A percentile compares a stretch with the other conserved stretches of the same genome.
phyloP scores from a whole-genome alignment of 805 yeast genomes.

The Allodekkera sacchari region DNA sequence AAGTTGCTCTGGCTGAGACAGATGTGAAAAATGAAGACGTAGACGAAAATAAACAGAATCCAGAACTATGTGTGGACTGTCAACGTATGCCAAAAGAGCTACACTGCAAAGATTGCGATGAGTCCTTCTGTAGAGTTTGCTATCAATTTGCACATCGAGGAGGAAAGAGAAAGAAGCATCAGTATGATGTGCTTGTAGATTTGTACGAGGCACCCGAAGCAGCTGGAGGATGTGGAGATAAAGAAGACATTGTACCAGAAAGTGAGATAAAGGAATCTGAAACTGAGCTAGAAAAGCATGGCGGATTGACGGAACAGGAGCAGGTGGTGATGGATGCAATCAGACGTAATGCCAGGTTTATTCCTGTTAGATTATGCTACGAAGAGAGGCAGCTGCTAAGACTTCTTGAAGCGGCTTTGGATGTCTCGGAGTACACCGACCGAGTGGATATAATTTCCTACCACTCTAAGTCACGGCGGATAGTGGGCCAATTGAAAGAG shows the following conservation, averaged over 20 bases:
- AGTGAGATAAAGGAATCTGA: too few species aligned
- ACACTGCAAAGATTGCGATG: slow-evolving; percentile 55
- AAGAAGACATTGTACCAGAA: slow-evolving; percentile 7
- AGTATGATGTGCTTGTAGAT: slow-evolving; percentile 18
- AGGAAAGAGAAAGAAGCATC: slow-evolving; percentile 49
- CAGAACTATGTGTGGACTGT: slow-evolving; percentile 57
- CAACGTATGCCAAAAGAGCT: slow-evolving; percentile 63
- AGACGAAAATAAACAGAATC: slow-evolving; percentile 24
- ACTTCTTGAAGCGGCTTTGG: slow-evolving; percentile 64
- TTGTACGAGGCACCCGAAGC: slow-evolving; percentile 10
- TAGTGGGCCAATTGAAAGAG: slow-evolving; percentile 63
- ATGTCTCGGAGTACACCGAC: slow-evolving; percentile 75
- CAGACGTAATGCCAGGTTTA: slow-evolving; percentile 39
- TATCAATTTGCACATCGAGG: slow-evolving; percentile 61
- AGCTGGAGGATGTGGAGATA: slow-evolving; percentile 12
- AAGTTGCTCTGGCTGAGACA: slow-evolving; percentile 2
- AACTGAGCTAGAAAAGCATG: background rate
- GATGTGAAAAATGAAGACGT: slow-evolving; percentile 5
- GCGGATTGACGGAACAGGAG: slow-evolving; percentile 10
- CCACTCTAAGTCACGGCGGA: slow-evolving; percentile 60
- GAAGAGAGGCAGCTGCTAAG: slow-evolving; percentile 65
- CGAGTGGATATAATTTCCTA: slow-evolving; percentile 64
- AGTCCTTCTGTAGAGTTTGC: slow-evolving; percentile 62
- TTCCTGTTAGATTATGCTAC: slow-evolving; percentile 59
- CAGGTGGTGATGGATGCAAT: slow-evolving; percentile 26